Conservation (phyloP, 2,329 filamentous ascomycete species). For the Chaetomium sp. region DNA sequence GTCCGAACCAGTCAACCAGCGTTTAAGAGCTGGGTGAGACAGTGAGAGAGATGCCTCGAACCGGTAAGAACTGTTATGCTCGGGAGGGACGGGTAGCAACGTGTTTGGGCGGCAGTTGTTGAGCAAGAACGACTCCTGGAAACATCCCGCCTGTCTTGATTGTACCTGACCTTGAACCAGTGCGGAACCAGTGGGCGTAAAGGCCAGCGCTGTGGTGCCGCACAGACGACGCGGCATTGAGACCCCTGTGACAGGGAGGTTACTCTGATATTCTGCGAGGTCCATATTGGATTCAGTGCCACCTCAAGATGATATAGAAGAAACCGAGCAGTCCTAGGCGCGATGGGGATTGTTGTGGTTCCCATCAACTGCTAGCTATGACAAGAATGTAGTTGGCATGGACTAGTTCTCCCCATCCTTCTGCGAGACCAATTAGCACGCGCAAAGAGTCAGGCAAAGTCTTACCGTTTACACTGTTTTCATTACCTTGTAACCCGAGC, state of each 20-base stretch:
- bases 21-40: neutral
- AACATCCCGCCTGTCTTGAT: too few relatives aligned
- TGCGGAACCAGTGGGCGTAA: too few relatives aligned
- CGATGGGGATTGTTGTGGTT: too few relatives aligned
- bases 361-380: too few relatives aligned
- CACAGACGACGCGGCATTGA: constrained; percentile 16
- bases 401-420: too few relatives aligned
- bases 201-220: neutral
- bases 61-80: neutral
- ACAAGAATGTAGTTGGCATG: too few relatives aligned
- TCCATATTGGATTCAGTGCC: neutral
- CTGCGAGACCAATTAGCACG: too few relatives aligned
- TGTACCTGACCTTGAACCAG: too few relatives aligned
- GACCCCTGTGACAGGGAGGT: constrained; percentile 10
- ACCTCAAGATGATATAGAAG: neutral
- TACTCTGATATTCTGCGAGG: constrained; percentile 10
- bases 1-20: neutral
- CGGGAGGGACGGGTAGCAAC: constrained; percentile 5
- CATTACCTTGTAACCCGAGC: too few relatives aligned
- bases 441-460: too few relatives aligned
- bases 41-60: neutral
- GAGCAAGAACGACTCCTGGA: neutral
- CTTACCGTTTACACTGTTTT: too few relatives aligned
- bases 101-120: constrained; percentile 10
- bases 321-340: neutral